These are phyloP conservation scores for Cladophialophora psammophila DNA, from an alignment of 2,329 filamentous ascomycete species.

Conservation along the genomic window DNA sequence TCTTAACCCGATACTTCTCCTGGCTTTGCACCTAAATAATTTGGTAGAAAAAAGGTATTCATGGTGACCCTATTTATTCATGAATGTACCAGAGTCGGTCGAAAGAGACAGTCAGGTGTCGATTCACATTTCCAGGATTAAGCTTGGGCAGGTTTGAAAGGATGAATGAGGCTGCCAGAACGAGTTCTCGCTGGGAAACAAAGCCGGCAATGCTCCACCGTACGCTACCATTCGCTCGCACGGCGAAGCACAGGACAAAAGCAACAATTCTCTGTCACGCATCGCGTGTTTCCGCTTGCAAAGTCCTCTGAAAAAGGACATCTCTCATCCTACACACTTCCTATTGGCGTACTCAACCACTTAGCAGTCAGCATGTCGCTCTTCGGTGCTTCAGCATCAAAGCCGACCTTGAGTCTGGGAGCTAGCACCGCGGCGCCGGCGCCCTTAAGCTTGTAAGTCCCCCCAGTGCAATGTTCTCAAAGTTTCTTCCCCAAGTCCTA, in stretches of 20 bases:
- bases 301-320: not conserved
- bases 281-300: conserved; percentile 11
- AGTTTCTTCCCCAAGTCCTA: conserved; percentile 2
- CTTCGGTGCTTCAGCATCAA: conserved; percentile 29
- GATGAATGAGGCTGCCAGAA: not conserved
- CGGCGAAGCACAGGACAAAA: not conserved
- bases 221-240: not conserved
- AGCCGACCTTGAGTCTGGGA: conserved; percentile 29
- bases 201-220: conserved; percentile 1
- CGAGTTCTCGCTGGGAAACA: not conserved
- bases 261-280: conserved; percentile 7
- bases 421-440: conserved; percentile 23
- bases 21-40: not conserved
- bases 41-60: not conserved
- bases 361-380: conserved; percentile 31
- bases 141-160: not conserved
- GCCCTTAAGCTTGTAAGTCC: conserved; percentile 32
- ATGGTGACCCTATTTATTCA: conserved; percentile 5
- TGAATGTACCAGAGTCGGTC: not conserved
- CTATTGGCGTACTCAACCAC: not conserved
- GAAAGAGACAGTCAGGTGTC: not conserved
- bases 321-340: not conserved
- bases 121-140: not conserved
- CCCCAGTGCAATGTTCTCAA: not conserved
- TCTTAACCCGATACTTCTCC: not conserved